Evolutionary conservation across 371 early-diverging fungal genomes (phyloP), one percentile per base, ranked within the genome.

Genomic region (Amoeboaphelidium protococcarum): DNA sequence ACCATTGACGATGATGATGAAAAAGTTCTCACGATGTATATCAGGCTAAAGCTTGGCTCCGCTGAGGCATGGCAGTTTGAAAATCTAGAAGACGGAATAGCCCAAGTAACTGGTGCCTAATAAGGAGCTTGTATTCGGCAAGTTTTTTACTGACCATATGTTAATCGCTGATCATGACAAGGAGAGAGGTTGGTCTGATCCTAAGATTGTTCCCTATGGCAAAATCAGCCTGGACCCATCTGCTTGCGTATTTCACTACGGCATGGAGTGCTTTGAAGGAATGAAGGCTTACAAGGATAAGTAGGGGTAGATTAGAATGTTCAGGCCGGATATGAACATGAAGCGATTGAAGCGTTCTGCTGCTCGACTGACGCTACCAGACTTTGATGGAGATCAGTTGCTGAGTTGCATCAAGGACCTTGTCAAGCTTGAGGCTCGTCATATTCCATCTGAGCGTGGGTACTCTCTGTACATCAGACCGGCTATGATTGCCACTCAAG

Each of bases 381-480:
- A 70, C 55, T 90, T 91, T 46, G 74, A 85, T 59, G 67, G 68
- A 13, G 68, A 75, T 2, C 81, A 89, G 58, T 58, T 87, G 47
- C 65, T 82, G 46, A 71, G 83, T 58, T 67, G 73, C 59, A 80
- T 94, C 55, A 69, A 80, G 60, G 73, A 85, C 59, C 72, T 85
- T 49, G 57, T 87, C 45, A 72, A 72, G 60, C 55, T 74, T 6
- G 95, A 94, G 41, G 61, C 74, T 41, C 69, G 76, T 20, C 88
- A 86, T 80, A 78, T 94, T 56, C 90, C 91, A 41, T 46, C 25
- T 31, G 85, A 82, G 51, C 68, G 79, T 22, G 95, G 95, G 0
- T 91, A 86, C 60, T 88, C 89, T 24, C 62, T 94, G 41, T 94
- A 94, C 58, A 56, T 94, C 23, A 82, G 95, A 47, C 95, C 95